A percentile compares a stretch with the other conserved stretches of the same genome.
These are phyloP conservation scores for Lavandula angustifolia DNA, from an alignment of 257 asterid species.

Conservation along the genomic window DNA sequence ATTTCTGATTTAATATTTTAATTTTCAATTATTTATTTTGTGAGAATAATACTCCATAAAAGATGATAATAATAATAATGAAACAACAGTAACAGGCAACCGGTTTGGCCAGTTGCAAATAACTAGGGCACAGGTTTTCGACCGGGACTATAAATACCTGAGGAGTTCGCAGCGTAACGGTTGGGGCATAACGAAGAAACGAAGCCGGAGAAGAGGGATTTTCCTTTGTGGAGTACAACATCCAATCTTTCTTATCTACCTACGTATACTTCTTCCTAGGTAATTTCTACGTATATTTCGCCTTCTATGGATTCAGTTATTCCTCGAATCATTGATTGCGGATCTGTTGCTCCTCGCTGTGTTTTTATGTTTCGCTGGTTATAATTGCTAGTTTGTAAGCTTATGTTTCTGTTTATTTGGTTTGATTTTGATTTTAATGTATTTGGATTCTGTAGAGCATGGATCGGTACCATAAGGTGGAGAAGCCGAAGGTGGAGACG, in stretches of 20 bases:
- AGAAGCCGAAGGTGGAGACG: conserved; percentile 62
- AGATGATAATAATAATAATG: background rate
- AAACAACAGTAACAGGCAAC: conserved; percentile 7
- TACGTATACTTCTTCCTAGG: conserved; percentile 8
- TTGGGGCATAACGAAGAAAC: conserved; percentile 44
- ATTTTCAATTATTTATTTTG: background rate
- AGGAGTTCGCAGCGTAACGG: conserved; percentile 26
- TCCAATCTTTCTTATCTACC: conserved; percentile 27
- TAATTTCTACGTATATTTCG: background rate
- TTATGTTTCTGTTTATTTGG: background rate
- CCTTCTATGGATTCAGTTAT: background rate
- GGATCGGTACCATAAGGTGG: conserved; percentile 83
- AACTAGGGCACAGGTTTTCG: conserved; percentile 47
- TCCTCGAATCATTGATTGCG: conserved; percentile 18
- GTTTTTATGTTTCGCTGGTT: conserved; percentile 12
- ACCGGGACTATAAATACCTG: conserved; percentile 38
- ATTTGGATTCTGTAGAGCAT: conserved; percentile 36
- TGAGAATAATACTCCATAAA: background rate
- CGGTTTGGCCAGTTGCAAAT: conserved; percentile 37
- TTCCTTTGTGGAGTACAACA: conserved; percentile 31
- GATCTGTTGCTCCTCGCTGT: conserved; percentile 32
- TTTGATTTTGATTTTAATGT: background rate
- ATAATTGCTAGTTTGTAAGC: background rate
- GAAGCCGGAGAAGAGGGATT: conserved; percentile 51
- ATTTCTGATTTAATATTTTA: background rate